Percentiles rank a stretch among this genome's conserved stretches.
Conservation (phyloP, 306 rosid species). For the Cicer bijugum region DNA sequence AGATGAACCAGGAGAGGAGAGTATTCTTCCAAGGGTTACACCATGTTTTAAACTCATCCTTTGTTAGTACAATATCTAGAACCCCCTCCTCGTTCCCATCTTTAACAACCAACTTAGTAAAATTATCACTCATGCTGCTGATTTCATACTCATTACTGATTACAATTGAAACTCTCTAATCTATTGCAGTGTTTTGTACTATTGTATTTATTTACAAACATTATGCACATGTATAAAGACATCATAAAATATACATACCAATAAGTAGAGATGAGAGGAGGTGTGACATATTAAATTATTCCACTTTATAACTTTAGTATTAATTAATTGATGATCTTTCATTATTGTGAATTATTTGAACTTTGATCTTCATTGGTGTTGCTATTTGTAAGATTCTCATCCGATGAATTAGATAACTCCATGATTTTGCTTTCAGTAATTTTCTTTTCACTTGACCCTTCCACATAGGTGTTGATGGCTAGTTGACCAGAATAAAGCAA, state of each 20-base stretch:
- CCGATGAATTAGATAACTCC: constrained; percentile 45
- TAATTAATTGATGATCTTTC: constrained; percentile 2
- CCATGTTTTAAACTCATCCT: too few species aligned
- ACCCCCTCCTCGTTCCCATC: too few species aligned
- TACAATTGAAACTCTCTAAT: too few species aligned
- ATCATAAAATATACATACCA: not conserved
- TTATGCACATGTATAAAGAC: not conserved
- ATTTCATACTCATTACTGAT: too few species aligned
- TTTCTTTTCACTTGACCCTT: constrained; percentile 47
- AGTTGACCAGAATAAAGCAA: constrained; percentile 86
- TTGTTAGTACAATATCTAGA: too few species aligned
- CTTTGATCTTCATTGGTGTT: constrained; percentile 53
- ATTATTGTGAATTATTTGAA: constrained; percentile 53
- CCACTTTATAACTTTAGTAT: not conserved
- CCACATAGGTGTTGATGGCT: constrained; percentile 56
- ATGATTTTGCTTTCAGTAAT: constrained; percentile 44
- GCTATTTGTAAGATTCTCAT: constrained; percentile 48
- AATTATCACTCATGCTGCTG: too few species aligned
- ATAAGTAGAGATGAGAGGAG: not conserved
- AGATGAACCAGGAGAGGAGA: too few species aligned
- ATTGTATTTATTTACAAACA: not conserved
- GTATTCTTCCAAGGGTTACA: too few species aligned
- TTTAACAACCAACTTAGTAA: too few species aligned
- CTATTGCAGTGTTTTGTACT: not conserved
- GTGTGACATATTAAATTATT: not conserved